Evolutionary conservation across 108 stramenopile genomes (phyloP), one percentile per base, ranked within the genome.

Genomic region (Skeletonema potamos): DNA sequence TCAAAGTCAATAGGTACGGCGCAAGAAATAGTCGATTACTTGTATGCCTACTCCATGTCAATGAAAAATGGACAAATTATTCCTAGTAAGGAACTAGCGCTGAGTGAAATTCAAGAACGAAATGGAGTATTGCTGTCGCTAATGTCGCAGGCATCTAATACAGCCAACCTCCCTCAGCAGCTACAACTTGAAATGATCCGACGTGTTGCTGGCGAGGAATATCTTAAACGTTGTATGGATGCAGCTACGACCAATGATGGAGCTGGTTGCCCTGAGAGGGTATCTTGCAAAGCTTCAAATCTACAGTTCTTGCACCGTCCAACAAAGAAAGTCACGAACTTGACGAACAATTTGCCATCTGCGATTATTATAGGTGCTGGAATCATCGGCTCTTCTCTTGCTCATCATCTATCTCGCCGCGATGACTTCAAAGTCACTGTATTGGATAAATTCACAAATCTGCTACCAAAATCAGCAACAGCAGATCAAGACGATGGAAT

Each of bases 41-140:
- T 91, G 29, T 18, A 71, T 62, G 7, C 29, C 15, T 91, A 91
- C 66, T 91, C 89, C 11, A 39, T 74, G 27, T 86, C 85, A 57
- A 87, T 91, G 58, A 66, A 84, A 13, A 7, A 61, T 27, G 75
- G 75, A 6, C 46, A 81, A 51, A 86, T 85, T 13, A 73, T 81
- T 24, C 87, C 90, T 10, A 88, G 81, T 37, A 62, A 61, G 15
- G 76, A 75, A 3, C 63, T 87, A 18, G 90, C 85, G 7, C 20
- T 78, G 41, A 34, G 51, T 22, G 90, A 91, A 73, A 69, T 87
- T 7, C 27, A 34, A 9, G 84, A 88, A 7, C 83, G 89, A 20
- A 91, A 91, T 75, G 86, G 86, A 39, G 36, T 85, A 32, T 77
- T 82, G 7, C 10, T 79, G 7, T 60, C 78, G 1, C 41, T 69